phyloP scores from a whole-genome alignment of 176 grass and related monocot genomes.

The Eremochloa ophiuroides region DNA sequence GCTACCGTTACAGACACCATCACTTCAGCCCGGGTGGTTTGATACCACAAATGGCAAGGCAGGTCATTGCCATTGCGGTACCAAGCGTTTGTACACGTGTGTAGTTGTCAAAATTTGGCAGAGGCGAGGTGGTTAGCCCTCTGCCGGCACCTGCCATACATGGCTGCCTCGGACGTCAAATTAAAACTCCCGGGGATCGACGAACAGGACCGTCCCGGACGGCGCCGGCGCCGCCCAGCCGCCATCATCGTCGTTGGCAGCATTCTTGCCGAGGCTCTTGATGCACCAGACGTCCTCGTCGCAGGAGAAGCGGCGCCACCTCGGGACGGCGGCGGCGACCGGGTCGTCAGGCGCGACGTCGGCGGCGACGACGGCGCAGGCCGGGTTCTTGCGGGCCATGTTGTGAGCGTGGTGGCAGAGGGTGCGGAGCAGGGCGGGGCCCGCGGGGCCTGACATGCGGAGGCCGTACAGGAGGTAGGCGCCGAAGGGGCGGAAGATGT shows the following conservation, averaged over 20 bases:
- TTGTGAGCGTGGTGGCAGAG: conserved; percentile 64
- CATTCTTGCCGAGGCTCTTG: conserved; percentile 31
- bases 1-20: conserved; percentile 29
- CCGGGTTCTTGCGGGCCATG: conserved; percentile 43
- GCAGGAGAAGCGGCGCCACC: conserved; percentile 66
- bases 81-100: conserved; percentile 32
- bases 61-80: conserved; percentile 36
- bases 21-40: conserved; percentile 13
- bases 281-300: conserved; percentile 86
- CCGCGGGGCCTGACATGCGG: conserved; percentile 49
- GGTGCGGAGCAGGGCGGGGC: conserved; percentile 43
- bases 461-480: conserved; percentile 64
- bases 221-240: conserved; percentile 35
- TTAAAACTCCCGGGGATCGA: conserved; percentile 70
- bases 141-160: conserved; percentile 32
- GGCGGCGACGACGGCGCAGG: conserved; percentile 45
- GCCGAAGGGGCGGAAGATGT: conserved; percentile 76
- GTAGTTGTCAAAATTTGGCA: conserved; percentile 42
- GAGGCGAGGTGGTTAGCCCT: not conserved
- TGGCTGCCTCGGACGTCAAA: conserved; percentile 23
- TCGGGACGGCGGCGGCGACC: conserved; percentile 38
- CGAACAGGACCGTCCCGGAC: conserved; percentile 39
- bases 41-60: conserved; percentile 29
- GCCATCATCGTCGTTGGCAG: not conserved
- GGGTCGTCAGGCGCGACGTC: conserved; percentile 48